Base-by-base conservation (phyloP, 257 asterid species). In the Primulina eburnea region DNA sequence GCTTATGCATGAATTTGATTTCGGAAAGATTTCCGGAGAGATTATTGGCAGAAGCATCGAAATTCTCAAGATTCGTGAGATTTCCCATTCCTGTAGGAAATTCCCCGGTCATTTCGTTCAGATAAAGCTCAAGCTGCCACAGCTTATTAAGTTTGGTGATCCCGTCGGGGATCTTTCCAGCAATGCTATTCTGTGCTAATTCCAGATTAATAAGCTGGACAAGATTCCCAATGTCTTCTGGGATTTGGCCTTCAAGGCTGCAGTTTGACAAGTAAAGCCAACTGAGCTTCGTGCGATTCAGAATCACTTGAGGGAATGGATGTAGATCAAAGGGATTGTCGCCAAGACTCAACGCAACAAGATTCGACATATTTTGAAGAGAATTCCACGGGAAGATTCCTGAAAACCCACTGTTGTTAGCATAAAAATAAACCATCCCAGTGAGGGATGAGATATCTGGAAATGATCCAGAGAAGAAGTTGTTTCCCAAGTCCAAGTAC, bases 381-480 rank as follows among this genome's bases (percentile, higher is more conserved):
- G 95, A 87, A 9, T 63, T 71, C 96, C 96, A 90, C 0, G 94
- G 99, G 53, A 90, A 90, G 38, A 6, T 24, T 1, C 97, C 99
- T 0, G 95, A 71, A 64, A 93, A 84, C 4, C 96, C 89, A 59
- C 96, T 93, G 33, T 2, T 17, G 47, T 93, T 93, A 37, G 86
- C 82, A 77, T 87, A 78, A 68, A 93, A 79, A 43, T 71, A 66
- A 7, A 68, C 72, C 61, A 93, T 72, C 24, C 82, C 82, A 24
- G 8, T 75, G 1, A 93, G 53, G 0, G 76, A 4, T 7, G 88
- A 82, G 0, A 93, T 74, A 14, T 78, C 85, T 6, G 99, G 97
- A 33, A 89, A 80, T 0, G 65, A 0, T 2, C 97, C 97, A 0
- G 84, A 69, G 66, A 93, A 90, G 0, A 61, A 37, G 61, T 90